Percentiles rank a stretch among this genome's conserved stretches.
Evolutionary conservation across 2,329 filamentous ascomycete species (phyloP).

Genomic region (Samsoniella hepiali): DNA sequence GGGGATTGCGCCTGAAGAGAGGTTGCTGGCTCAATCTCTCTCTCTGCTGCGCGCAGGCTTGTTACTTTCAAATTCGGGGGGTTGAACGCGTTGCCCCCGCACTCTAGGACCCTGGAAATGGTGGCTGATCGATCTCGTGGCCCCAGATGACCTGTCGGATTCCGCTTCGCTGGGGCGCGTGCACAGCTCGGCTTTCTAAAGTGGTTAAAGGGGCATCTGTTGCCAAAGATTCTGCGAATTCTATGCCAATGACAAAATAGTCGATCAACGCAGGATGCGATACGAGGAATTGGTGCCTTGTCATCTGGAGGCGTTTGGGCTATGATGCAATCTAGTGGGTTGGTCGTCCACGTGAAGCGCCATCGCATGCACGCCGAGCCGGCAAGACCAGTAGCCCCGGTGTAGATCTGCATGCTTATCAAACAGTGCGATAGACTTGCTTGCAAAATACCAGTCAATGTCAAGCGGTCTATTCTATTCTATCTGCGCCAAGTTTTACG

Average conservation of each 20-base stretch:
- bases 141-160: background rate
- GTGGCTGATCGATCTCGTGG: conserved; percentile 3
- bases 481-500: no score
- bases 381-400: background rate
- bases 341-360: conserved; percentile 13
- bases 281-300: background rate
- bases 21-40: background rate
- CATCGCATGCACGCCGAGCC: background rate
- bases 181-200: background rate
- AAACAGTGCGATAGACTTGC: background rate
- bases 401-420: background rate
- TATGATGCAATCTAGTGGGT: conserved; percentile 14
- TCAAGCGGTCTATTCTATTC: no score
- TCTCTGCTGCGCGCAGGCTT: background rate
- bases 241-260: background rate
- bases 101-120: background rate
- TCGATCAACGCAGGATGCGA: background rate
- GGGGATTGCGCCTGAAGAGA: no score
- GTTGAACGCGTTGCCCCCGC: background rate
- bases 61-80: background rate
- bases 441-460: background rate
- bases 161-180: background rate
- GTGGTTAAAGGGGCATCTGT: no score
- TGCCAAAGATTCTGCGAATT: background rate
- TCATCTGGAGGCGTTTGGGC: background rate